Conservation (phyloP, 257 asterid species). For the Lithospermum erythrorhizon region DNA sequence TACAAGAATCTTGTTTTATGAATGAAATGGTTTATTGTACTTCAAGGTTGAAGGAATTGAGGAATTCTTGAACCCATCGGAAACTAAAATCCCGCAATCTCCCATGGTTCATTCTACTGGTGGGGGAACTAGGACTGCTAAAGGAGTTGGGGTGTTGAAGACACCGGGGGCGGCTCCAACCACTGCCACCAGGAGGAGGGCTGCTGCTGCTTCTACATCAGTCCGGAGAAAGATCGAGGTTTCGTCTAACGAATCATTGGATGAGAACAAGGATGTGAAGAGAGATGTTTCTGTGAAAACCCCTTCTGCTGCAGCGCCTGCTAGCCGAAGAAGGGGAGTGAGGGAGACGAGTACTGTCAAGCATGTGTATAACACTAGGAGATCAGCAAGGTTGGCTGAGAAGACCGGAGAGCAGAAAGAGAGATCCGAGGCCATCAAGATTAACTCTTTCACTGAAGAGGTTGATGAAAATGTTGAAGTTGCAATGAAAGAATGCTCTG, state of each 20-base stretch:
- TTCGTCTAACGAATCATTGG: too few species aligned
- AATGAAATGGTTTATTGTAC: too few species aligned
- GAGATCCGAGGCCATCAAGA: not conserved
- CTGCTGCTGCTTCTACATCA: constrained; percentile 26
- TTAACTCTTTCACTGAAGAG: not conserved
- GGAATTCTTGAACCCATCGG: constrained; percentile 28
- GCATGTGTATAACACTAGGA: not conserved
- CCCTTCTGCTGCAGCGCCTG: not conserved
- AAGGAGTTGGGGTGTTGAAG: constrained; percentile 1
- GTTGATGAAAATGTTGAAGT: not conserved
- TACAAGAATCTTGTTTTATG: too few species aligned
- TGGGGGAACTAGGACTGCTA: constrained; percentile 29
- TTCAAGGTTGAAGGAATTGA: not conserved
- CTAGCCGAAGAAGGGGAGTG: not conserved
- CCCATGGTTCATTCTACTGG: constrained; percentile 42
- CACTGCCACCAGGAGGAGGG: constrained; percentile 32
- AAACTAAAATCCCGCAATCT: constrained; percentile 33
- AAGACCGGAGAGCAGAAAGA: not conserved
- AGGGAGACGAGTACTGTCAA: not conserved
- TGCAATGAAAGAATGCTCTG: not conserved
- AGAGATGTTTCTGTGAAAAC: not conserved
- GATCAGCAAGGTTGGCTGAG: not conserved
- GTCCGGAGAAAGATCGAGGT: constrained; percentile 5
- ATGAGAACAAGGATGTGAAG: not conserved
- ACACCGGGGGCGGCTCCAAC: constrained; percentile 16